Evolutionary conservation across 352 stramenopile genomes (phyloP), one percentile per base, ranked within the genome.

Genomic region (Pythium angustatum): DNA sequence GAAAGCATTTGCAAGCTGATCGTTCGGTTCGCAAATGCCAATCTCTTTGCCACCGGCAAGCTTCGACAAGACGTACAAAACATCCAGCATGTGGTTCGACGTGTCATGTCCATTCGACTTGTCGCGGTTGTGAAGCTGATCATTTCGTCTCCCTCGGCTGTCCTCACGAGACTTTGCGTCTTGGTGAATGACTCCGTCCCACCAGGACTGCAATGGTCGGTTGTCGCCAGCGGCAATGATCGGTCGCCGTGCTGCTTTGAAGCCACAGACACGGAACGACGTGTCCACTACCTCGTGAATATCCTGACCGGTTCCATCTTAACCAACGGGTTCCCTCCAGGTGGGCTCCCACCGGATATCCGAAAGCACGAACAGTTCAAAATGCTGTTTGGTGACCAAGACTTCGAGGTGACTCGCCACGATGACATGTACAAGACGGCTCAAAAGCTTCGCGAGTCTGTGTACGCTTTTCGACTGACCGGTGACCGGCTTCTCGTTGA

Each of bases 1-100:
- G 15, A 19, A 7, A 38, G 17, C 3, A 41, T 58, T 9, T 65
- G 58, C 14, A 38, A 65, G 38, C 47, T 65, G 17, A 26, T 52
- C n/a, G 12, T 58, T 10, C 15, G 52, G 34, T 58, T 52, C 36
- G 19, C 22, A 1, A 58, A 65, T 34, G 47, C 47, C 0, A 1
- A 19, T 5, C 58, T 65, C 11, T 65, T 65, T 38, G 48, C 58
- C 6, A 52, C n/a, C 3, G 57, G 57, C 1, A 33, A 5, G 2
- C 54, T 44, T 22, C 27, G 41, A 17, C 17, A 34, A 31, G 19
- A 31, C 5, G 33, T 61, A 3, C 26, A 28, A n/a, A 27, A 51
- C 7, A n/a, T 52, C 4, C 5, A 28, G 26, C 17, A 34, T 17
- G 19, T 61, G 1, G 54, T 61, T 40, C 40, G 40, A 1, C 40